phyloP scores from a whole-genome alignment of 2,329 filamentous ascomycete genomes.

The Xylariaceae sp. region DNA sequence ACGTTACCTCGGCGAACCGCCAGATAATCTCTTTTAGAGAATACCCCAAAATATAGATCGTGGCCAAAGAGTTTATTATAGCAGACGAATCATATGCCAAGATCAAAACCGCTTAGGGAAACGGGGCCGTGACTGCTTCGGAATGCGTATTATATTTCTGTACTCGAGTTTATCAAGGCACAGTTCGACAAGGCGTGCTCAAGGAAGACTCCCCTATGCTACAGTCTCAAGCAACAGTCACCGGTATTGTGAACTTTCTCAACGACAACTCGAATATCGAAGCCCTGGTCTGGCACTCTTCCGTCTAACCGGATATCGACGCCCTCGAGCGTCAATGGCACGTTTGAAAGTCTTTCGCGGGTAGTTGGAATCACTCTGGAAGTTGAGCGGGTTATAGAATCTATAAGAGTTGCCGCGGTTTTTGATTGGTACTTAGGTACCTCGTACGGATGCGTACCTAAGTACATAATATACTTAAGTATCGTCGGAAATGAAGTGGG shows the following conservation, averaged over 20 bases:
- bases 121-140: not conserved
- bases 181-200: not conserved
- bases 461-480: no score
- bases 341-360: not conserved
- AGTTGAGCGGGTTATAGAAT: no score
- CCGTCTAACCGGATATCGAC: not conserved
- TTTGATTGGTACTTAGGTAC: no score
- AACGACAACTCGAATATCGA: not conserved
- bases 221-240: not conserved
- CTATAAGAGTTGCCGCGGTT: no score
- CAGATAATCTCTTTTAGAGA: not conserved
- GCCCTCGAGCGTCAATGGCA: not conserved
- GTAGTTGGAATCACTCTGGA: not conserved
- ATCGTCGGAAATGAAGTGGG: no score
- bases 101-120: not conserved
- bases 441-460: no score
- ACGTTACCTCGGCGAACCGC: not conserved
- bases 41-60: not conserved
- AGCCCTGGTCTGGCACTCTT: not conserved
- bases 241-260: not conserved
- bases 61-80: not conserved
- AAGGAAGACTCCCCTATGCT: not conserved
- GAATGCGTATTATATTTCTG: constrained; percentile 4
- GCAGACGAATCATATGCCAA: not conserved
- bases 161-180: not conserved